Evolutionary conservation across 1,139 yeast genomes (phyloP).

Genomic region (Barnettozyma hawaiiensis): DNA sequence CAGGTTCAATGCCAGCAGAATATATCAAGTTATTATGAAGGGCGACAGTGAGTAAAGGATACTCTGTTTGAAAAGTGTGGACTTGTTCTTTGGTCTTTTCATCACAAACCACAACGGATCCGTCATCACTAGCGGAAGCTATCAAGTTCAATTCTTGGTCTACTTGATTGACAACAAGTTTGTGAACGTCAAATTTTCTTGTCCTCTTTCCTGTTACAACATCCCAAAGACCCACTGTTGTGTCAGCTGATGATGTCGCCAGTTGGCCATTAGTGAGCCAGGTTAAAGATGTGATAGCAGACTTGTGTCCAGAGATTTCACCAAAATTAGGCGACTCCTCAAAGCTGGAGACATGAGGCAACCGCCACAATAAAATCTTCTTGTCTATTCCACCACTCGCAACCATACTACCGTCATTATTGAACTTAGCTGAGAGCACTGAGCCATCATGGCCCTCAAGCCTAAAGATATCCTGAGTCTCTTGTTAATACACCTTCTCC

Average conservation of each 20-base stretch:
- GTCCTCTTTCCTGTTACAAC: constrained; percentile 47
- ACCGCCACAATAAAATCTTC: constrained; percentile 29
- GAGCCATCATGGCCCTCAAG: constrained; percentile 47
- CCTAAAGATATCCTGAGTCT: constrained; percentile 14
- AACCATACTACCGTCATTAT: constrained; percentile 36
- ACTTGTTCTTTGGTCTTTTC: constrained; percentile 44
- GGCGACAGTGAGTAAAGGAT: constrained; percentile 55
- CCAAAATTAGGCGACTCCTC: constrained; percentile 33
- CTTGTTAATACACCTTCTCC: constrained; percentile 9
- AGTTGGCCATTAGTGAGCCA: constrained; percentile 41
- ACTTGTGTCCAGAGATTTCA: constrained; percentile 40
- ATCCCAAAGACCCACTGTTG: constrained; percentile 36
- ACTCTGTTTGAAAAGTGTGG: constrained; percentile 37
- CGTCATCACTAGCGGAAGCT: constrained; percentile 64
- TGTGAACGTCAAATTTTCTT: constrained; percentile 49
- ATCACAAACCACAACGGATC: constrained; percentile 59
- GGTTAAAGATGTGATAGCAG: constrained; percentile 44
- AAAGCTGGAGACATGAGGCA: constrained; percentile 19
- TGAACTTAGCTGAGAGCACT: constrained; percentile 42
- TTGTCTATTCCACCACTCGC: constrained; percentile 54
- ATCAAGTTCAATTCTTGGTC: constrained; percentile 32
- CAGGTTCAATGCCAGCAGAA: constrained; percentile 65
- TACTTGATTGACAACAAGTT: constrained; percentile 52
- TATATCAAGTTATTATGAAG: constrained; percentile 36
- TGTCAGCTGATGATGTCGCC: constrained; percentile 47